Conservation (phyloP, 78 protist species). For the Dictyostelium discoideum region dicty_2.7 NC_007088.5:3196001-3196500, state of each 20-base stretch:
- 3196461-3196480: conserved; percentile 47
- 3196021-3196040: conserved; percentile 11
- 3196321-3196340: conserved; percentile 2
- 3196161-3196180: conserved; percentile 69
- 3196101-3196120: conserved; percentile 78
- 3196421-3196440: conserved; percentile 7
- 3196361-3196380: conserved; percentile 57
- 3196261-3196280: conserved; percentile 36
- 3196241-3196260: conserved; percentile 47
- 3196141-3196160: conserved; percentile 42
- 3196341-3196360: conserved; percentile 26
- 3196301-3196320: conserved; percentile 75
- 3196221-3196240: conserved; percentile 44
- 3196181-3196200: conserved; percentile 46
- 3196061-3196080: conserved; percentile 23
- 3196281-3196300: conserved; percentile 34
- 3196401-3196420: conserved; percentile 11
- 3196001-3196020: no score
- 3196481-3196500: conserved; percentile 35
- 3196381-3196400: conserved; percentile 42
- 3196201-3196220: conserved; percentile 55
- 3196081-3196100: conserved; percentile 73
- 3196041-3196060: conserved; percentile 65
- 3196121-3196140: conserved; percentile 9
- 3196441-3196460: conserved; percentile 50